Base-by-base conservation (phyloP, 495 filamentous ascomycete genomes). In the Penicillium nucicola region DNA sequence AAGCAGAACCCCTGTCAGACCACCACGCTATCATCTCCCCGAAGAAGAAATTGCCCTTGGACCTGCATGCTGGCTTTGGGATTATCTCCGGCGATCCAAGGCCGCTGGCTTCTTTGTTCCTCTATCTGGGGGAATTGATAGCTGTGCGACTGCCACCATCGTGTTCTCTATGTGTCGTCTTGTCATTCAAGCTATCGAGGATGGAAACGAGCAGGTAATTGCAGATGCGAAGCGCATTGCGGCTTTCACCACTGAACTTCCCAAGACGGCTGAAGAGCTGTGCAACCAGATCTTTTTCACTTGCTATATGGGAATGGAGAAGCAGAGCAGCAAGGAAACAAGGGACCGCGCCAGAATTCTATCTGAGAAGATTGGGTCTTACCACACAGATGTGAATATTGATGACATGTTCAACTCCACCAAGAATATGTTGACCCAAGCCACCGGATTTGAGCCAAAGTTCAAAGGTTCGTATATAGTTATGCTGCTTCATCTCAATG, bases 151-250 rank as follows among this genome's bases (percentile, higher is more conserved):
- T 18, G 77, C 83, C 6, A 69, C 78, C 0, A 88, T 92, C 43
- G 87, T 91, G 11, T 84, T 81, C 68, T 86, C 82, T 1, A 93
- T 93, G 90, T 87, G 84, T 37, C 73, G 88, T 13, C 72, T 90
- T 5, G 89, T 91, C 3, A 70, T 89, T 12, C 82, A 89, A 55
- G 91, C 92, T 2, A 83, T 91, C 48, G 74, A 67, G 19, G 89
- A 95, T 60, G 51, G 51, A 1, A 53, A 53, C 32, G 51, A 48
- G 5, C 36, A 48, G 38, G 51, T 53, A 4, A 47, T 53, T 20
- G 38, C 43, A 6, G 51, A 53, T 48, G 51, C 48, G 15, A 42
- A 53, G 44, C 51, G 51, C 10, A 53, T 53, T 36, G 51, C 51
- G 19, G 51, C 44, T 18, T 53, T 42, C 38, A 25, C 35, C 2